phyloP scores from a whole-genome alignment of 2,329 filamentous ascomycete genomes.

The Trichothecium sympodiale region DNA sequence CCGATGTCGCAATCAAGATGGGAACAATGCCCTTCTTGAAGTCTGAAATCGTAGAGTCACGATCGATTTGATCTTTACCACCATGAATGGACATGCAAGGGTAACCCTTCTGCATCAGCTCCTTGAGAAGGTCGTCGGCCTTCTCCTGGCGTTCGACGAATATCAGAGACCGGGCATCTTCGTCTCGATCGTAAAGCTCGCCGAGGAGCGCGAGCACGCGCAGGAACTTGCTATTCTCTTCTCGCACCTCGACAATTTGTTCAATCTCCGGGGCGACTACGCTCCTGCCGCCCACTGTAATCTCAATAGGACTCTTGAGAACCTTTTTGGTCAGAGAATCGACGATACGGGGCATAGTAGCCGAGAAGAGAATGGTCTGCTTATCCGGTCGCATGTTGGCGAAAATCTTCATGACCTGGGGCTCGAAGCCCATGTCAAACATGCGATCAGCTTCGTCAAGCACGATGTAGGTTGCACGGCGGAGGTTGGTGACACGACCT shows the following conservation, averaged over 20 bases:
- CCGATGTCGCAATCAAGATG: constrained; percentile 86
- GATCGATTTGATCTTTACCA: constrained; percentile 86
- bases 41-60: constrained; percentile 83
- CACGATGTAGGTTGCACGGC: constrained; percentile 84
- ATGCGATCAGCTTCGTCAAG: constrained; percentile 96
- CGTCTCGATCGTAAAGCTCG: constrained; percentile 74
- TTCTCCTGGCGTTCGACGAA: constrained; percentile 92
- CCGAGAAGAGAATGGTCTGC: constrained; percentile 92
- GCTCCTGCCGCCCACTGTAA: constrained; percentile 80
- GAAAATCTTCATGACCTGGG: constrained; percentile 95
- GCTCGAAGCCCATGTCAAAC: constrained; percentile 99
- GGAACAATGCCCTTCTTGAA: constrained; percentile 89
- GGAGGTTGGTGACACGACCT: constrained; percentile 86
- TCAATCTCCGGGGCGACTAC: constrained; percentile 87
- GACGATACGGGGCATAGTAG: constrained; percentile 91
- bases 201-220: constrained; percentile 79
- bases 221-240: constrained; percentile 73
- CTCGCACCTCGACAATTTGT: constrained; percentile 80
- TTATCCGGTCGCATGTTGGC: constrained; percentile 83
- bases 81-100: constrained; percentile 90
- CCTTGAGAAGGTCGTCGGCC: constrained; percentile 67
- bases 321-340: constrained; percentile 84
- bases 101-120: constrained; percentile 74
- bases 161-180: constrained; percentile 80
- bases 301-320: constrained; percentile 75